Conservation (phyloP, 225 moss, liverwort and hornwort genomes). For the Antitrichia curtipendula region DNA sequence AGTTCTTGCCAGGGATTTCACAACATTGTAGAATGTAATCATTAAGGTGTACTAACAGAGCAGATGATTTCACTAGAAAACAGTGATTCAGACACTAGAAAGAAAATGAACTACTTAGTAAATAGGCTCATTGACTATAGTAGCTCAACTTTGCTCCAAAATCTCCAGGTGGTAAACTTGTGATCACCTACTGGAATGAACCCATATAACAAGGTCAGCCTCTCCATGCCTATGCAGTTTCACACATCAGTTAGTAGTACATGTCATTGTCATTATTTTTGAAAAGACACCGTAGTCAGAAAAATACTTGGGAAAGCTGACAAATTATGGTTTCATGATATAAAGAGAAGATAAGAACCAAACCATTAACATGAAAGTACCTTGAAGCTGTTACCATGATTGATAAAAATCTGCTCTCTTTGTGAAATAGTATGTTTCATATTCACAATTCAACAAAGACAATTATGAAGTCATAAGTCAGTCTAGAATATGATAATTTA, state of each 20-base stretch:
- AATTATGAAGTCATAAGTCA: neutral
- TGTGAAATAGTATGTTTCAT: slow-evolving; percentile 88
- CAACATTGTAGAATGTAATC: no score
- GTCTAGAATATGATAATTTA: neutral
- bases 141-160: slow-evolving; percentile 61
- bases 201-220: neutral
- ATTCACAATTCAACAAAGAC: neutral
- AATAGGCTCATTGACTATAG: neutral
- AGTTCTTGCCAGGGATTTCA: no score
- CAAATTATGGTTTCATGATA: neutral
- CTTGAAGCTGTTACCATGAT: slow-evolving; percentile 93
- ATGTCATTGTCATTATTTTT: neutral
- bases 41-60: no score
- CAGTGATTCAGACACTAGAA: no score
- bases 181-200: slow-evolving; percentile 45
- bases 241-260: neutral
- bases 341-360: neutral
- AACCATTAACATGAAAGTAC: neutral
- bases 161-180: slow-evolving; percentile 72
- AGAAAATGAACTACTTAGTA: no score
- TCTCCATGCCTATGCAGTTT: neutral
- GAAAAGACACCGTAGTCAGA: neutral
- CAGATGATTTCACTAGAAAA: no score
- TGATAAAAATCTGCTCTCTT: slow-evolving; percentile 77
- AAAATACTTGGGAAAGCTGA: no score